These are phyloP conservation scores for Leccinum fuscescens DNA, from an alignment of 1,284 basidiomycete species.

Conservation along the genomic window DNA sequence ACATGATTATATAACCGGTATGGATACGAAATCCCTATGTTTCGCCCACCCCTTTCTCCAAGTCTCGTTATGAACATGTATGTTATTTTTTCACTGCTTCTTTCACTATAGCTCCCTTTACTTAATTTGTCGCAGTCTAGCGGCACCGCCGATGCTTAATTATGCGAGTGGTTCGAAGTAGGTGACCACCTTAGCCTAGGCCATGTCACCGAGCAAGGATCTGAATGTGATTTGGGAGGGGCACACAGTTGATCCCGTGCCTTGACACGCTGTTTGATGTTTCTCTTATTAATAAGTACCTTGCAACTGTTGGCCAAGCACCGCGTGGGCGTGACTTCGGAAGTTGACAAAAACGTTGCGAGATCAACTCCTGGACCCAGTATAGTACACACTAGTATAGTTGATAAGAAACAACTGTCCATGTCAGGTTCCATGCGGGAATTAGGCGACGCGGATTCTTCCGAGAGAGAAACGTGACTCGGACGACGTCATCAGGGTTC, in stretches of 20 bases:
- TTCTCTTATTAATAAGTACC: not conserved
- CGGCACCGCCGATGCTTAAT: not conserved
- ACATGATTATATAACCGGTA: not conserved
- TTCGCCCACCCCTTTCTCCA: not conserved
- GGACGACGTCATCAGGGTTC: conserved; percentile 61
- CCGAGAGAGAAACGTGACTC: conserved; percentile 64
- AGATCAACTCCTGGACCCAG: not conserved
- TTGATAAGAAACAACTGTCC: conserved; percentile 40
- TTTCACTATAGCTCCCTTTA: not conserved
- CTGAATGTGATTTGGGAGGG: not conserved
- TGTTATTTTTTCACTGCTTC: not conserved
- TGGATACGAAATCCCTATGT: not conserved
- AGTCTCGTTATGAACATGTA: not conserved
- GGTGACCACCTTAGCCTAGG: not conserved
- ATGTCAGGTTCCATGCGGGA: conserved; percentile 60
- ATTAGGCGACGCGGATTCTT: conserved; percentile 75
- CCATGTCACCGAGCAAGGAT: not conserved
- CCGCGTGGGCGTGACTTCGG: not conserved
- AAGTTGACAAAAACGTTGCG: not conserved
- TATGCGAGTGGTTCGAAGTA: not conserved
- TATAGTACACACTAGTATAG: not conserved
- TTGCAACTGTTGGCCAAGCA: not conserved
- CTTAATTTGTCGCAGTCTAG: not conserved
- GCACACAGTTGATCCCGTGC: not conserved
- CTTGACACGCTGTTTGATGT: not conserved